Conservation (phyloP, 768 basidiomycete species). For the Chalciporus chontae region DNA sequence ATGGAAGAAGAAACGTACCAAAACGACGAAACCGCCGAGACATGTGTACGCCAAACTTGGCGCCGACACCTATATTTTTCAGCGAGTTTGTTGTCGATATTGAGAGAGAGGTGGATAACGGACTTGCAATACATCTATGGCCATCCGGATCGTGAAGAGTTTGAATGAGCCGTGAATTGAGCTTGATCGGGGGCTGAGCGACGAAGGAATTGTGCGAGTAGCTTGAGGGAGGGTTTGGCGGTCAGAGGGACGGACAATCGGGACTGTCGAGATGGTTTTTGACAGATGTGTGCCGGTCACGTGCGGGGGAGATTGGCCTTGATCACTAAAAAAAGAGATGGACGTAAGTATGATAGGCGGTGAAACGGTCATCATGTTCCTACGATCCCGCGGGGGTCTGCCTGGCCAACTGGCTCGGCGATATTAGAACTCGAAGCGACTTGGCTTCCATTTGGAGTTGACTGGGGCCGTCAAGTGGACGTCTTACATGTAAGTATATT, state of each 20-base stretch:
- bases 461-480: too few relatives aligned
- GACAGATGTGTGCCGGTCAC: neutral
- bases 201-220: neutral
- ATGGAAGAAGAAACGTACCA: slow-evolving; percentile 28
- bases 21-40: slow-evolving; percentile 54
- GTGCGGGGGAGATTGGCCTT: neutral
- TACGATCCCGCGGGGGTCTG: too few relatives aligned
- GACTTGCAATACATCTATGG: slow-evolving; percentile 22
- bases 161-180: neutral
- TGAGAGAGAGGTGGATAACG: slow-evolving; percentile 8
- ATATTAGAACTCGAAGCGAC: too few relatives aligned
- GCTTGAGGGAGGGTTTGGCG: neutral
- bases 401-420: too few relatives aligned
- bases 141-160: slow-evolving; percentile 9
- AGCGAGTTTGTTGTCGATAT: slow-evolving; percentile 20
- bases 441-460: too few relatives aligned
- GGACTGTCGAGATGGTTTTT: neutral
- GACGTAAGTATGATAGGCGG: neutral
- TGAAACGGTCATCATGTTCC: too few relatives aligned
- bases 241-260: too few relatives aligned
- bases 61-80: slow-evolving; percentile 44
- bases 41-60: slow-evolving; percentile 58
- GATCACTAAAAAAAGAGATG: neutral
- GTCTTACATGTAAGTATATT: too few relatives aligned
- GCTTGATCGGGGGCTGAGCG: neutral